phyloP scores from a whole-genome alignment of 2,329 filamentous ascomycete genomes.

The Tolypocladium album region DNA sequence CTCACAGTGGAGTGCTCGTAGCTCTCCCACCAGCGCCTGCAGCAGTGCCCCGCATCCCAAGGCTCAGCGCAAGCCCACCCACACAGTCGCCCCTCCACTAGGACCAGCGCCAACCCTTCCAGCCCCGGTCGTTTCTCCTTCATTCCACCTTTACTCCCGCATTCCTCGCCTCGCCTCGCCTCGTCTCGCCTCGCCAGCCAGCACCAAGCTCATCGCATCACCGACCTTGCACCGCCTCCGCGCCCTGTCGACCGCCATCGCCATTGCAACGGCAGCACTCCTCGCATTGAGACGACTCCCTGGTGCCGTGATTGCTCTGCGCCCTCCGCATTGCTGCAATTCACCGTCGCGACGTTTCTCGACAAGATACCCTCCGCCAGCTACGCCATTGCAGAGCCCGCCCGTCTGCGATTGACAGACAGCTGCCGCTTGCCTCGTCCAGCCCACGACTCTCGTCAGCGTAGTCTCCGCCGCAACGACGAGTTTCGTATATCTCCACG shows the following conservation, averaged over 20 bases:
- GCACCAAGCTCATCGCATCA: not conserved
- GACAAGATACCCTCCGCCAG: not conserved
- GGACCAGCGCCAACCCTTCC: not conserved
- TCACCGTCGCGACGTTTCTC: not conserved
- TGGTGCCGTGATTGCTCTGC: not conserved
- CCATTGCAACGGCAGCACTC: not conserved
- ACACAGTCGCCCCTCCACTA: not conserved
- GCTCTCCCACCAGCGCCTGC: not conserved
- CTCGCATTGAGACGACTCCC: not conserved
- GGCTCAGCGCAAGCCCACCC: constrained; percentile 1
- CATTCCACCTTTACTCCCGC: constrained; percentile 3
- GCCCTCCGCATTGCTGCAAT: not conserved
- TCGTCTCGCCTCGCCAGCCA: not conserved
- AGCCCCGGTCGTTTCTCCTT: constrained; percentile 1
- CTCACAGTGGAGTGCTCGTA: not conserved
- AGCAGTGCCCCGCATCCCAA: not conserved
- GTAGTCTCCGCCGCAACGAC: not conserved
- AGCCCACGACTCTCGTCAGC: not conserved
- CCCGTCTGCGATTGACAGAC: not conserved
- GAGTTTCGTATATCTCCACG: not conserved
- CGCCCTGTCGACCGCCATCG: not conserved
- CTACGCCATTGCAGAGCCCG: not conserved
- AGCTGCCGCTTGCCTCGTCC: not conserved
- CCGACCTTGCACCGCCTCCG: not conserved
- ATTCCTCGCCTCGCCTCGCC: not conserved